Base-by-base conservation (phyloP, 768 basidiomycete genomes). In the Dacryopinax primogenitus region DNA sequence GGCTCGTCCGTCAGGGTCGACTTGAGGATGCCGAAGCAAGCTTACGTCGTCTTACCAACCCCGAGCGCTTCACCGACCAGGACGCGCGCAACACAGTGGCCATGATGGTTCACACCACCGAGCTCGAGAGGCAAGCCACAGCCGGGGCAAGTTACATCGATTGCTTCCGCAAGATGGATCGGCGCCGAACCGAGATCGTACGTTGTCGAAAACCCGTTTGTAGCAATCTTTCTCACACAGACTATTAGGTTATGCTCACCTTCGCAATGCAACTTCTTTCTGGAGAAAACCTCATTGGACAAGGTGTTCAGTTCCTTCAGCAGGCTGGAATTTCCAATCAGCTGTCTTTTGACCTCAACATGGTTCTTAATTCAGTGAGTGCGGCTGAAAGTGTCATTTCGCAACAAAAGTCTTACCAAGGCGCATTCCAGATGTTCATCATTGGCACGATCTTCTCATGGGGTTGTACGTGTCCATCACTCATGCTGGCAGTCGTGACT, bases 191-290 rank as follows among this genome's bases (percentile, higher is more conserved):
- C 28, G 75, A 76, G 67, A 75, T 92, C 74, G 92, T 70, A 6
- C 33, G 51, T 58, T 30, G 21, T 41, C 36, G 2, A 6, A 6
- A 23, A 32, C 28, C 32, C 23, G 34, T n/a, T 9, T 9, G 36
- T 37, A 9, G 16, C 35, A 11, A 21, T 32, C 21, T 28, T 32
- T 16, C 33, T 26, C 15, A n/a, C 15, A 13, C 34, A 6, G 23
- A 36, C 23, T 36, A 3, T 18, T 2, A 64, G 36, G 30, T 90
- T 68, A 88, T 90, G 70, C 91, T 92, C 72, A 90, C 91, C 78
- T 90, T 92, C 44, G 90, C 90, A 11, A 86, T 91, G 72, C 90
- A 90, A 68, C 90, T 91, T 26, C 32, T 67, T n/a, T 65, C 65
- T 33, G 71, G 68, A 16, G 64, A 72, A 62, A 70, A 71, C 64